Percentiles rank a stretch among this genome's conserved stretches.
Evolutionary conservation across 208 protist species (phyloP).

Genomic region (Leishmania tropica): DNA sequence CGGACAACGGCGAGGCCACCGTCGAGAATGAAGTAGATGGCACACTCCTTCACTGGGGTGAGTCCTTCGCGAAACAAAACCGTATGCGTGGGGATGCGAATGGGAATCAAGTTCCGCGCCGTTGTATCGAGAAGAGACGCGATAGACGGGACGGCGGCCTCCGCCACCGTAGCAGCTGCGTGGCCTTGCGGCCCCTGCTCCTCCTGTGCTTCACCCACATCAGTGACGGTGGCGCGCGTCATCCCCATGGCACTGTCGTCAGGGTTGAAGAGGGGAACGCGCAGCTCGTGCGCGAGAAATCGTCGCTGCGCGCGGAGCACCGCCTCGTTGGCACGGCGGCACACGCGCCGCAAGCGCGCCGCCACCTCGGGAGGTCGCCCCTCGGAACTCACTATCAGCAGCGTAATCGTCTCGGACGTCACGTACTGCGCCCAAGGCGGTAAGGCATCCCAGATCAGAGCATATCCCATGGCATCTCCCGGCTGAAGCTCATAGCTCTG

Average conservation of each 20-base stretch:
- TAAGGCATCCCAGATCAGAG: conserved; percentile 45
- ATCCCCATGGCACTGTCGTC: neutral
- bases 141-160: neutral
- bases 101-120: conserved; percentile 46
- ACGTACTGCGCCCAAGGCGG: conserved; percentile 63
- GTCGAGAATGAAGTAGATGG: conserved; percentile 66
- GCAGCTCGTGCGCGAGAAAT: conserved; percentile 45
- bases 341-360: conserved; percentile 35
- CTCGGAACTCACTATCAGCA: conserved; percentile 33
- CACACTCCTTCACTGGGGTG: conserved; percentile 39
- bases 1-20: conserved; percentile 59
- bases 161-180: neutral
- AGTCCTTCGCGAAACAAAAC: conserved; percentile 63
- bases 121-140: conserved; percentile 17
- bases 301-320: conserved; percentile 35
- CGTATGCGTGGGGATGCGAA: conserved; percentile 50
- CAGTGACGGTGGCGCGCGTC: neutral
- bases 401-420: conserved; percentile 44
- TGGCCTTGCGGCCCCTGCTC: neutral
- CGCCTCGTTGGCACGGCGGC: conserved; percentile 34
- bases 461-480: conserved; percentile 60
- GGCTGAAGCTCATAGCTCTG: conserved; percentile 53
- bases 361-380: conserved; percentile 17
- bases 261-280: conserved; percentile 21
- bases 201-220: neutral